phyloP scores from a whole-genome alignment of 78 protist genomes.

The Dictyostelium brefeldianum region DNA sequence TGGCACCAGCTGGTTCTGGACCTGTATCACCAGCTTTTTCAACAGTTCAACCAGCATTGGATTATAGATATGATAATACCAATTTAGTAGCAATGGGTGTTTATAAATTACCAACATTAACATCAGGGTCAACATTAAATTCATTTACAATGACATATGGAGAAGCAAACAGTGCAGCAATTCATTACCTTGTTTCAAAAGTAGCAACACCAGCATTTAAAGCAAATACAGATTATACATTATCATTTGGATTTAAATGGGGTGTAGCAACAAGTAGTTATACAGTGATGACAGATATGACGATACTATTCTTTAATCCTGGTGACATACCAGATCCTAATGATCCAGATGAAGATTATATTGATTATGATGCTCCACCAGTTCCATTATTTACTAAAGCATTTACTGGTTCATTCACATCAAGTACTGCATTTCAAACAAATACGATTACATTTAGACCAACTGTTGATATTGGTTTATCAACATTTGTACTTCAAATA shows the following conservation, averaged over 20 bases:
- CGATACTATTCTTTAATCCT: not conserved
- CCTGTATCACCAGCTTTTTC: constrained; percentile 33
- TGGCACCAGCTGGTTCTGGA: not conserved
- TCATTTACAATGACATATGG: constrained; percentile 24
- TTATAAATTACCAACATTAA: not conserved
- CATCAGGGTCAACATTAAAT: not conserved
- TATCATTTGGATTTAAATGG: constrained; percentile 29
- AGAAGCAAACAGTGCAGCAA: constrained; percentile 2
- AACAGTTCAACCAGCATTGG: not conserved
- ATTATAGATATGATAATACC: not conserved
- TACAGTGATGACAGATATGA: not conserved
- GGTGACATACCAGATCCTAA: constrained; percentile 13
- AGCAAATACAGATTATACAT: constrained; percentile 3
- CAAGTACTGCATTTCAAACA: not conserved
- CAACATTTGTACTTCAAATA: not conserved
- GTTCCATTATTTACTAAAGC: not conserved
- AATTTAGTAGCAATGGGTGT: constrained; percentile 34
- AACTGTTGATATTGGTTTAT: not conserved
- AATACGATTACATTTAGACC: not conserved
- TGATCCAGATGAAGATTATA: not conserved
- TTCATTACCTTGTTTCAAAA: constrained; percentile 7
- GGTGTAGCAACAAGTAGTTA: not conserved
- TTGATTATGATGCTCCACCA: not conserved
- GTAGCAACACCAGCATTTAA: constrained; percentile 13
- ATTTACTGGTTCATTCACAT: constrained; percentile 11